phyloP scores from a whole-genome alignment of 306 rosid genomes.

The Mimosa bimucronata region DNA sequence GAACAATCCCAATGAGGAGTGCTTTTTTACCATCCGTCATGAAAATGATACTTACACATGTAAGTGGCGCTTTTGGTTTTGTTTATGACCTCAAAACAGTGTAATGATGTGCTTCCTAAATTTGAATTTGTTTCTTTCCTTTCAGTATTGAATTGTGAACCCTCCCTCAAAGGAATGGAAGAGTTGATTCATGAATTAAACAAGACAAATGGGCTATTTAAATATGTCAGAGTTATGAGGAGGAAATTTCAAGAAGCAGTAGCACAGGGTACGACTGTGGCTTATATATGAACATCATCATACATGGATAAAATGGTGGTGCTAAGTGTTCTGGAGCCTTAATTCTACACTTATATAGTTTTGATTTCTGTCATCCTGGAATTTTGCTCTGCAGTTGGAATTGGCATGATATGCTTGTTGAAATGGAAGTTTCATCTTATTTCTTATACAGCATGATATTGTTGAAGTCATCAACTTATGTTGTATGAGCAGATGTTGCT shows the following conservation, averaged over 20 bases:
- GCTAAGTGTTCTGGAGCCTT: background rate
- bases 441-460: background rate
- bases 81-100: constrained; percentile 29
- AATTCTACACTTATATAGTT: background rate
- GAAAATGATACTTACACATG: constrained; percentile 66
- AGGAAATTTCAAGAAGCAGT: constrained; percentile 72
- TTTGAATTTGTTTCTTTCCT: constrained; percentile 12
- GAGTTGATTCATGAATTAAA: constrained; percentile 72
- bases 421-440: background rate
- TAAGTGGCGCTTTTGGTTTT: constrained; percentile 50
- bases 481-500: background rate
- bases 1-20: constrained; percentile 65
- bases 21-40: constrained; percentile 65
- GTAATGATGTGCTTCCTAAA: constrained; percentile 22
- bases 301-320: constrained; percentile 31
- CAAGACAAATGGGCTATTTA: constrained; percentile 78
- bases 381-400: background rate
- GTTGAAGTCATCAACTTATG: background rate
- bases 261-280: constrained; percentile 56
- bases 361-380: background rate
- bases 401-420: background rate
- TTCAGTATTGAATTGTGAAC: constrained; percentile 80
- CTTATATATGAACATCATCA: background rate
- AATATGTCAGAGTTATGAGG: constrained; percentile 85
- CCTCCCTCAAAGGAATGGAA: constrained; percentile 56